Evolutionary conservation across 768 basidiomycete genomes (phyloP).

Genomic region (Lactarius quietus): DNA sequence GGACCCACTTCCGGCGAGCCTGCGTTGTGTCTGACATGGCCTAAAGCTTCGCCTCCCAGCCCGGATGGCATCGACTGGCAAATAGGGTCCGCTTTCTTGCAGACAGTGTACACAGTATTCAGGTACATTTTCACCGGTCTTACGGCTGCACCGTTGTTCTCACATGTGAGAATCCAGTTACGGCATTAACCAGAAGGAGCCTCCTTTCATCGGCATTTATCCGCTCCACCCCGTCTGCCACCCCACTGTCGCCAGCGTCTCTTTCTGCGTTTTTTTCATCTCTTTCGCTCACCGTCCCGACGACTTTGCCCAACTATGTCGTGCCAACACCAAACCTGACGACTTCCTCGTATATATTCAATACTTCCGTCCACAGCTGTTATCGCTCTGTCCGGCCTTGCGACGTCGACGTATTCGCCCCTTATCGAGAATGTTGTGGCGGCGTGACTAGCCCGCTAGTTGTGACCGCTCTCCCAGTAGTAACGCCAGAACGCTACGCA

Average conservation of each 20-base stretch:
- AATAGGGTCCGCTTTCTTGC: constrained; percentile 64
- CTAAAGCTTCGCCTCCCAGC: constrained; percentile 58
- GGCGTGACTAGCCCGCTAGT: constrained; percentile 37
- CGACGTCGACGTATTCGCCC: constrained; percentile 66
- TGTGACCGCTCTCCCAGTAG: constrained; percentile 53
- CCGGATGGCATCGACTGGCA: constrained; percentile 83
- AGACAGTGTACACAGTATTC: constrained; percentile 76
- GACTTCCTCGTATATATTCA: constrained; percentile 64
- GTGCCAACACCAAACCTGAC: constrained; percentile 61
- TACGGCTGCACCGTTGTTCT: background rate
- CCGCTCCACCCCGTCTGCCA: constrained; percentile 44
- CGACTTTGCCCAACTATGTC: constrained; percentile 68
- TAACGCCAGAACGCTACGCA: constrained; percentile 50
- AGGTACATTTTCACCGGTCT: constrained; percentile 43
- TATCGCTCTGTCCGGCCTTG: constrained; percentile 55
- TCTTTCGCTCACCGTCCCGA: constrained; percentile 58
- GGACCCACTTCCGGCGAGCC: constrained; percentile 64
- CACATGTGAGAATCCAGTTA: constrained; percentile 42
- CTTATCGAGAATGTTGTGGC: constrained; percentile 36
- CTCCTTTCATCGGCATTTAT: constrained; percentile 78
- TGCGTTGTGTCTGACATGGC: constrained; percentile 71
- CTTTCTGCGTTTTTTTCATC: constrained; percentile 56
- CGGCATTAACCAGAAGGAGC: constrained; percentile 69
- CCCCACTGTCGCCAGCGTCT: constrained; percentile 36
- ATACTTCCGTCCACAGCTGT: constrained; percentile 53